Evolutionary conservation across 805 yeast species (phyloP).

Genomic region (Zygosaccharomyces rouxii): DNA sequence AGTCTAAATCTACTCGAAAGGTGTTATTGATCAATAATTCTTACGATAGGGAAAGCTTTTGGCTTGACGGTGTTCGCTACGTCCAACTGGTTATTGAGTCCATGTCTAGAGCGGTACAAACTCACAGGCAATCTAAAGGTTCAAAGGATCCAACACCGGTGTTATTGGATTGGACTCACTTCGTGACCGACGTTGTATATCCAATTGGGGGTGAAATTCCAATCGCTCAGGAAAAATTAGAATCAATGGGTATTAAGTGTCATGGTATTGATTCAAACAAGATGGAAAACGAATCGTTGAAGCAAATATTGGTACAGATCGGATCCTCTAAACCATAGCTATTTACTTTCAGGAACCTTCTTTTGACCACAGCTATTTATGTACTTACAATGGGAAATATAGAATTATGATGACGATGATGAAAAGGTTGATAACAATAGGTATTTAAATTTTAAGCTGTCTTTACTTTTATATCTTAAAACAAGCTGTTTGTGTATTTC

Average conservation of each 20-base stretch:
- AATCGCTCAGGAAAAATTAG: slow-evolving; percentile 44
- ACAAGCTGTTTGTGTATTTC: slow-evolving; percentile 33
- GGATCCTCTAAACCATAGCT: background rate
- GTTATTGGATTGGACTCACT: slow-evolving; percentile 38
- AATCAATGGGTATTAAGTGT: slow-evolving; percentile 45
- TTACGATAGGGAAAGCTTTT: slow-evolving; percentile 73
- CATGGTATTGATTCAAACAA: slow-evolving; percentile 28
- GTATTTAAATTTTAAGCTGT: background rate
- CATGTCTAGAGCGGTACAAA: slow-evolving; percentile 24
- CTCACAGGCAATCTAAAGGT: slow-evolving; percentile 23
- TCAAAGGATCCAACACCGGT: slow-evolving; percentile 7
- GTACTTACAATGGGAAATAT: background rate
- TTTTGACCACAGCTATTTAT: background rate
- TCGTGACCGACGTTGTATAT: slow-evolving; percentile 62
- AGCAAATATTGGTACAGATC: slow-evolving; percentile 13
- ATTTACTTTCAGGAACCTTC: background rate
- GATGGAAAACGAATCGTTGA: slow-evolving; percentile 23
- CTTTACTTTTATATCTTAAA: background rate
- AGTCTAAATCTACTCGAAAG: slow-evolving; percentile 36
- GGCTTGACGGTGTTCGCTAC: slow-evolving; percentile 58
- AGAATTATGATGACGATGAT: background rate
- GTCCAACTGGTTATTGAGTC: slow-evolving; percentile 46
- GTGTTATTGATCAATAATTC: slow-evolving; percentile 69
- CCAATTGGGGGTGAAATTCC: slow-evolving; percentile 46
- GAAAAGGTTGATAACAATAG: background rate